phyloP scores from a whole-genome alignment of 768 basidiomycete species.

The Lanmaoa rubissima region DNA sequence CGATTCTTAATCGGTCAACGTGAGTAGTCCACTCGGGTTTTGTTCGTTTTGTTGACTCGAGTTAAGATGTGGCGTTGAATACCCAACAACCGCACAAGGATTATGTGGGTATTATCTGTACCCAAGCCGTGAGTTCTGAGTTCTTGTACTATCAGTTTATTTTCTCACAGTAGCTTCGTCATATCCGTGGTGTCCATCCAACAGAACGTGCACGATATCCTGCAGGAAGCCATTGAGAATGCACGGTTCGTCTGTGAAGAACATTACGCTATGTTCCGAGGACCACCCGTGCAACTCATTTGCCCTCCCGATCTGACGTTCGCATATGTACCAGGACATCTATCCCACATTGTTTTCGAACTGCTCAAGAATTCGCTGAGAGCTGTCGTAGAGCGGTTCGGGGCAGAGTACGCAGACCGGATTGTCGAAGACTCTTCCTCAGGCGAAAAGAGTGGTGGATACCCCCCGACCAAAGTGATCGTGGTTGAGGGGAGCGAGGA shows the following conservation, averaged over 20 bases:
- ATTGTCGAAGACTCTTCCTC: not conserved
- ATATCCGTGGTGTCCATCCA: not conserved
- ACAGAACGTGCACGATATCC: conserved; percentile 92
- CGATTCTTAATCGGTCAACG: conserved; percentile 96
- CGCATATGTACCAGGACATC: conserved; percentile 93
- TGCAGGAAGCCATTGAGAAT: conserved; percentile 97
- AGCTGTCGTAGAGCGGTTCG: conserved; percentile 91
- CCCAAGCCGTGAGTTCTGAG: conserved; percentile 64
- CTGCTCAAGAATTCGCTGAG: conserved; percentile 96
- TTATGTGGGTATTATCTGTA: conserved; percentile 97
- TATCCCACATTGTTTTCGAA: conserved; percentile 96
- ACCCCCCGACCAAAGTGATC: conserved; percentile 40
- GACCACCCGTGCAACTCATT: conserved; percentile 93
- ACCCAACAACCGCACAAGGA: conserved; percentile 83
- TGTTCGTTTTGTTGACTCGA: not conserved
- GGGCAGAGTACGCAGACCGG: conserved; percentile 68
- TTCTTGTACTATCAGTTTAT: not conserved
- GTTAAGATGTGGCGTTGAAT: conserved; percentile 86
- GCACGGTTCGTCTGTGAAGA: conserved; percentile 94
- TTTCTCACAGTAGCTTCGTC: not conserved
- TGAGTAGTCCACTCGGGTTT: conserved; percentile 36
- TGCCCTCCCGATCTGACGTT: conserved; percentile 86
- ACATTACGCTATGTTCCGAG: conserved; percentile 93
- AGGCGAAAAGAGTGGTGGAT: conserved; percentile 5
- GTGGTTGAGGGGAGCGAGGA: conserved; percentile 98